Evolutionary conservation across 495 filamentous ascomycete genomes (phyloP).

Genomic region (Aspergillus incahuasiensis): DNA sequence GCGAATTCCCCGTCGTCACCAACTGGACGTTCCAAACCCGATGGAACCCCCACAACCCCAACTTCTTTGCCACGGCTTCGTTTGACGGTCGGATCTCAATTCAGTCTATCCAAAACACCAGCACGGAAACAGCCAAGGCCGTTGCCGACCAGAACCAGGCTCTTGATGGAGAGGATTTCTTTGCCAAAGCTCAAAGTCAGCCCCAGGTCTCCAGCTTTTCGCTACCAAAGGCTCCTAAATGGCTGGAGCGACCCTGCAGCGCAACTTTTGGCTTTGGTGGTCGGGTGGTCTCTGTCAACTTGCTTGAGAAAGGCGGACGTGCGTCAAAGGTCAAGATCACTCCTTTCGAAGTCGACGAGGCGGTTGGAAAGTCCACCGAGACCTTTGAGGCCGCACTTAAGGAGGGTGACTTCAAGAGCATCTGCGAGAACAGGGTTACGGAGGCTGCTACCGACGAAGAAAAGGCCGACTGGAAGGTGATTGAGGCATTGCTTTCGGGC

Average conservation of each 20-base stretch:
- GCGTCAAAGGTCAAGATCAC: conserved; percentile 79
- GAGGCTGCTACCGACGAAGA: conserved; percentile 78
- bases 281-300: conserved; percentile 76
- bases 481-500: conserved; percentile 78
- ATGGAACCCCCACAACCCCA: conserved; percentile 91
- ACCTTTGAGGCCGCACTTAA: conserved; percentile 81
- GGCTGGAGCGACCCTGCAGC: conserved; percentile 80
- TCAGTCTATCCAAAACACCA: conserved; percentile 88
- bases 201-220: conserved; percentile 86
- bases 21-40: conserved; percentile 98
- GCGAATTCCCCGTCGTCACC: conserved; percentile 93
- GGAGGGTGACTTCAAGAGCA: conserved; percentile 66
- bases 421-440: conserved; percentile 75
- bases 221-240: conserved; percentile 79
- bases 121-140: conserved; percentile 44
- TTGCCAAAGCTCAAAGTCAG: conserved; percentile 85
- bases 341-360: conserved; percentile 80
- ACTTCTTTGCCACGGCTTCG: conserved; percentile 85
- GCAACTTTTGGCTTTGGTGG: conserved; percentile 96
- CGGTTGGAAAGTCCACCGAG: conserved; percentile 76
- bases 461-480: conserved; percentile 91
- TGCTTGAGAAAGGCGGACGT: conserved; percentile 54
- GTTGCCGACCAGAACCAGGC: conserved; percentile 58
- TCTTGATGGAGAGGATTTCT: conserved; percentile 93
- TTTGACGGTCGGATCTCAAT: conserved; percentile 94